These are phyloP conservation scores for Claviceps humidiphila DNA, from an alignment of 2,329 filamentous ascomycete genomes.

Conservation along the genomic window DNA sequence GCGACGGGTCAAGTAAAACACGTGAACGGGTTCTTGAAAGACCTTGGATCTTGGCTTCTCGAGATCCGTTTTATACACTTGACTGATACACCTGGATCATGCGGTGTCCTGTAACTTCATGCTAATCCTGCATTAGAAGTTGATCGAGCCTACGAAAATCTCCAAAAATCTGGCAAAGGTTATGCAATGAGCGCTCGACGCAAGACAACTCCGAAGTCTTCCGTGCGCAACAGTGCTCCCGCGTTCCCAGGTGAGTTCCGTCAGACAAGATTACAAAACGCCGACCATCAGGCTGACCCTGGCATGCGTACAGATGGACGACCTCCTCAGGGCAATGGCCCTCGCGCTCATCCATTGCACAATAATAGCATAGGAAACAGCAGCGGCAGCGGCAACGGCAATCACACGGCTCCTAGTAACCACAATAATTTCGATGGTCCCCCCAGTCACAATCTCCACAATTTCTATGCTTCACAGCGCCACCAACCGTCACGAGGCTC, in stretches of 20 bases:
- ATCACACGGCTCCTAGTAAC: constrained; percentile 43
- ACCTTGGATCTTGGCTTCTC: background rate
- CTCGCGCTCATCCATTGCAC: constrained; percentile 72
- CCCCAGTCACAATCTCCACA: constrained; percentile 68
- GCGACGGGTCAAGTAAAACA: background rate
- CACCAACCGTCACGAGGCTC: constrained; percentile 75
- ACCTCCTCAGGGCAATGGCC: constrained; percentile 44
- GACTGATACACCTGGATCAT: background rate
- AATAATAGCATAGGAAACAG: constrained; percentile 49
- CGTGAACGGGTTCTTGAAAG: background rate
- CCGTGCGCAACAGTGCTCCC: constrained; percentile 5
- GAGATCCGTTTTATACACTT: background rate
- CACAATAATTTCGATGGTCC: constrained; percentile 71
- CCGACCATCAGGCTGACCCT: constrained; percentile 12
- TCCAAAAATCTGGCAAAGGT: constrained; percentile 93
- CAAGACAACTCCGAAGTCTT: constrained; percentile 32
- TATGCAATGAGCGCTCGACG: constrained; percentile 63
- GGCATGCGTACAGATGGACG: constrained; percentile 48
- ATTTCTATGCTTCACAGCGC: constrained; percentile 87
- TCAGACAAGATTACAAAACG: background rate
- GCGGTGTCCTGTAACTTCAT: background rate
- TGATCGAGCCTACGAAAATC: constrained; percentile 86
- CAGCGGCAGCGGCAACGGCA: constrained; percentile 42
- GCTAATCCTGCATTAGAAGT: constrained; percentile 53
- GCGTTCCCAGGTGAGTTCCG: constrained; percentile 4